These are phyloP conservation scores for Ceratobasidium sp. DNA, from an alignment of 1,284 basidiomycete genomes.

Conservation along the genomic window DNA sequence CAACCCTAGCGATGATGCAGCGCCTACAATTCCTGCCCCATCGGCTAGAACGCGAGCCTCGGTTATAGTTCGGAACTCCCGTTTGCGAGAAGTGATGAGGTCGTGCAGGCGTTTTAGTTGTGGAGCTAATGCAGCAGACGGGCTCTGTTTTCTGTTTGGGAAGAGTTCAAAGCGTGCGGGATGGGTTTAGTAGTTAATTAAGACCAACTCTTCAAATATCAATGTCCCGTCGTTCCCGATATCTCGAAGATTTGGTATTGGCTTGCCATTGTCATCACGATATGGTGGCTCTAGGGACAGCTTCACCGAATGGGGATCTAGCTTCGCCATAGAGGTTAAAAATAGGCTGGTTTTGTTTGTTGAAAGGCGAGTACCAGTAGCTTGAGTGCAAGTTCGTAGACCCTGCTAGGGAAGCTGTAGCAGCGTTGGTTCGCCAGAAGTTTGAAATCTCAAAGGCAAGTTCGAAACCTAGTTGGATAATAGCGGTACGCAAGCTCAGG, in stretches of 20 bases:
- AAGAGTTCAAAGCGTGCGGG: not conserved
- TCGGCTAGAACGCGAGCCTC: constrained; percentile 35
- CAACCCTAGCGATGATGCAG: not conserved
- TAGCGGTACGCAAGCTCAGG: no score
- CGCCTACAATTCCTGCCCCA: constrained; percentile 35
- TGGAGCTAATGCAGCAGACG: constrained; percentile 34
- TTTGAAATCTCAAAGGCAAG: not conserved
- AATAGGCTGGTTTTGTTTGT: not conserved
- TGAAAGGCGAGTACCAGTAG: not conserved
- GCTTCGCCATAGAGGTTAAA: not conserved
- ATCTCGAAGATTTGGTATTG: constrained; percentile 38
- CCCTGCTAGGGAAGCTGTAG: not conserved
- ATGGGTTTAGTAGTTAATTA: not conserved
- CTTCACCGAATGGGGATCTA: constrained; percentile 23
- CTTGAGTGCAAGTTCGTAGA: not conserved
- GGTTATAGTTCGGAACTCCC: constrained; percentile 36
- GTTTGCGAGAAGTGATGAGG: constrained; percentile 38
- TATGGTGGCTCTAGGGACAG: constrained; percentile 41
- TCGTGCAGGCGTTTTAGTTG: constrained; percentile 43
- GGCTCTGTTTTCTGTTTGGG: constrained; percentile 34
- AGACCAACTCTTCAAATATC: constrained; percentile 45
- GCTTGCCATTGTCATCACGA: constrained; percentile 42
- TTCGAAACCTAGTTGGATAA: not conserved
- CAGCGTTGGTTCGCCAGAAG: not conserved
- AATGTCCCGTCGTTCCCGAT: constrained; percentile 30